A percentile compares a stretch with the other conserved stretches of the same genome.
Conservation (phyloP, 495 filamentous ascomycete genomes). For the Aspergillus campestris region DNA sequence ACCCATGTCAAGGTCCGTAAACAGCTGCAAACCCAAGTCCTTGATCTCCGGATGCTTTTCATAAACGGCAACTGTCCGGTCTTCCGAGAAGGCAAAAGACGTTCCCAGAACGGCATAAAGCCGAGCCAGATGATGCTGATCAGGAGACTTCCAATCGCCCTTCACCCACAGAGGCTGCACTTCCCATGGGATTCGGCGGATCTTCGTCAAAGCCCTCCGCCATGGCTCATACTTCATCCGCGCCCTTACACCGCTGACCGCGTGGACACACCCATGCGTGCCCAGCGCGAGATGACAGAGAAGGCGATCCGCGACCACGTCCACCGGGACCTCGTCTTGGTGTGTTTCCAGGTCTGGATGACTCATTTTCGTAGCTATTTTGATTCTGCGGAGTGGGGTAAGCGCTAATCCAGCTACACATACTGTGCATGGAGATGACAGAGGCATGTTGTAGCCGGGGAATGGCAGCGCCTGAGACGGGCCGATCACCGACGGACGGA, state of each 20-base stretch:
- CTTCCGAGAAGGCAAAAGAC: slow-evolving; percentile 21
- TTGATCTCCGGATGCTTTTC: slow-evolving; percentile 5
- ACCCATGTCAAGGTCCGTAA: background rate
- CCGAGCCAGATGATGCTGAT: slow-evolving; percentile 17
- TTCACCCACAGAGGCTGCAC: slow-evolving; percentile 14
- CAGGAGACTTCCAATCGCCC: slow-evolving; percentile 19
- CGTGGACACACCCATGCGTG: slow-evolving; percentile 7
- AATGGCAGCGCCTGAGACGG: slow-evolving; percentile 10
- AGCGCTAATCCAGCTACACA: background rate
- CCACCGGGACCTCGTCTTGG: slow-evolving; percentile 12
- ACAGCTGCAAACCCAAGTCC: slow-evolving; percentile 10
- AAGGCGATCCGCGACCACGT: slow-evolving; percentile 15
- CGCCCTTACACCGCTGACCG: slow-evolving; percentile 4
- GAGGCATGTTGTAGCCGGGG: slow-evolving; percentile 4
- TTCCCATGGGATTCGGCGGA: slow-evolving; percentile 19
- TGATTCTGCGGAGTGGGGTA: background rate
- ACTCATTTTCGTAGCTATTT: background rate
- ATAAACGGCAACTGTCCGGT: slow-evolving; percentile 9
- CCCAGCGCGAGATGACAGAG: slow-evolving; percentile 8
- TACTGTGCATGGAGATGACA: slow-evolving; percentile 2
- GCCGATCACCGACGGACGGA: slow-evolving; percentile 13
- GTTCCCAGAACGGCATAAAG: slow-evolving; percentile 23
- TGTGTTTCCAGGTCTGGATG: slow-evolving; percentile 1
- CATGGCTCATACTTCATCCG: slow-evolving; percentile 10
- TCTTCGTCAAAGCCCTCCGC: slow-evolving; percentile 19